Evolutionary conservation across 805 yeast species (phyloP), one percentile per base, ranked within the genome.

Genomic region (Barnettozyma sp.): DNA sequence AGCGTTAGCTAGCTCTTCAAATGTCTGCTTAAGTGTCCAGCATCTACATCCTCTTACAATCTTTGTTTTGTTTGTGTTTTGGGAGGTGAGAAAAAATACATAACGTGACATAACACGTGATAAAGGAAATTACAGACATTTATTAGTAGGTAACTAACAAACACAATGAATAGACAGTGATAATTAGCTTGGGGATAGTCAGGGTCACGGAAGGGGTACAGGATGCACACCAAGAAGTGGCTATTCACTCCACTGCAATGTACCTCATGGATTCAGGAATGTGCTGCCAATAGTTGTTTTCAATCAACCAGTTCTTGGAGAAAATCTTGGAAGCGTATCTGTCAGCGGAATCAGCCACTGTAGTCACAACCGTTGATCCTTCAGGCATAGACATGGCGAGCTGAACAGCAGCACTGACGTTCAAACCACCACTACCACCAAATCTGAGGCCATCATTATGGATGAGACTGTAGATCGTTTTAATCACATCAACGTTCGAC

Each of bases 351-450:
- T 51, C 55, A 14, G 54, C 54, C 23, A 45, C 50, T 3, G 49
- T 43, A 0, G 55, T 51, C 3, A 51, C 52, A 5, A 51, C 46
- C n/a, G 41, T 45, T 1, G 55, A 49, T 5, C 52, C 55, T 26
- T 44, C 41, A 14, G 55, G 55, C 14, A 51, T 29, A 5, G 38
- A 32, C 31, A 32, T 23, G 2, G 54, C 54, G 27, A 51, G 23
- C 18, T 39, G 33, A 5, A 23, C 26, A 17, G 55, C 55, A 11
- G 54, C 51, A n/a, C 22, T 28, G 16, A 51, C 35, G 28, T 51
- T 51, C 10, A 51, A n/a, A 7, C 48, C 54, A 12, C 49, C 45
- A 38, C 48, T 42, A 2, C 49, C 52, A 15, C 55, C 55, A 19
- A 49, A 35, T 38, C 46, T 40, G 7, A 48, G 31, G 2, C 42